A percentile compares a stretch with the other conserved stretches of the same genome.
Conservation (phyloP, 2,329 filamentous ascomycete species). For the Elsinoe fawcettii region DNA sequence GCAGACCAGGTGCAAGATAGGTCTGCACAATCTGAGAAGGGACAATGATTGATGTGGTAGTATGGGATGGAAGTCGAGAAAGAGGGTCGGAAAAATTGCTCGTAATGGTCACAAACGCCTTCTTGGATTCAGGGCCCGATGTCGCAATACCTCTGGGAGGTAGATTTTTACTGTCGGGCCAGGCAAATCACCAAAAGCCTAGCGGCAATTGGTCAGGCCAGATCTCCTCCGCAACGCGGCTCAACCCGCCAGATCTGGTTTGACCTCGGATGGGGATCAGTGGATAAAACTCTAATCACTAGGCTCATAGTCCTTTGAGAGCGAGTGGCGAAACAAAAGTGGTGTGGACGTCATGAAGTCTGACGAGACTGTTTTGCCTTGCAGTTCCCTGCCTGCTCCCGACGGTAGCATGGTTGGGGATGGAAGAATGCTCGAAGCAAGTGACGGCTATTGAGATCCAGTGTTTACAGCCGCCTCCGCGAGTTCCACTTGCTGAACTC, state of each 20-base stretch:
- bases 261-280: constrained; percentile 4
- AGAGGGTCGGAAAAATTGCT: neutral
- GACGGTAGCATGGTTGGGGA: too few relatives aligned
- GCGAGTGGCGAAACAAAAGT: neutral
- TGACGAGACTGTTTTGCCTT: too few relatives aligned
- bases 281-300: neutral
- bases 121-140: neutral
- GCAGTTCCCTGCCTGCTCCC: too few relatives aligned
- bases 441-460: too few relatives aligned
- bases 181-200: neutral
- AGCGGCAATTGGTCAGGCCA: constrained; percentile 8
- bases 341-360: neutral
- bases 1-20: neutral
- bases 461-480: too few relatives aligned
- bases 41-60: neutral
- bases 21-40: neutral
- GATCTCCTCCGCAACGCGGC: constrained; percentile 9
- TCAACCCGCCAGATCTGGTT: constrained; percentile 5
- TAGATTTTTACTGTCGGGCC: neutral
- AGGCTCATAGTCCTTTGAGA: neutral
- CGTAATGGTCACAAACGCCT: constrained; percentile 1
- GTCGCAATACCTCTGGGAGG: neutral
- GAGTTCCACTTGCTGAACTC: too few relatives aligned
- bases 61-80: neutral
- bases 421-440: too few relatives aligned